A percentile compares a stretch with the other conserved stretches of the same genome.
These are phyloP conservation scores for Gyrodon lividus DNA, from an alignment of 768 basidiomycete genomes.

Conservation along the genomic window DNA sequence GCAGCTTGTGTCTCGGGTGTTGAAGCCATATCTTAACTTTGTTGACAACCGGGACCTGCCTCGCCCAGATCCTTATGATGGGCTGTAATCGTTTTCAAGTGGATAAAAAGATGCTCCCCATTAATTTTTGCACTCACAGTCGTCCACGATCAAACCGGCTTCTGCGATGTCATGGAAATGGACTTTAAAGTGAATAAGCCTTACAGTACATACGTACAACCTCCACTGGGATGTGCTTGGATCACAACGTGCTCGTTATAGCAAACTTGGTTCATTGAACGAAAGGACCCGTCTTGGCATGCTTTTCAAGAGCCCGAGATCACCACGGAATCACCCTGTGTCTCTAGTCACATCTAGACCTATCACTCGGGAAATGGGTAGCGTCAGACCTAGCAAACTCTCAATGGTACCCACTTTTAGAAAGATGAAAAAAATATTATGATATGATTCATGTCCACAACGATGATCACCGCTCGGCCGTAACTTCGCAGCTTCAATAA, in stretches of 20 bases:
- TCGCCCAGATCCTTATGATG: conserved; percentile 31
- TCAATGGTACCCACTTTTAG: conserved; percentile 2
- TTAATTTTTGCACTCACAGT: neutral
- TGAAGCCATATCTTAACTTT: conserved; percentile 18
- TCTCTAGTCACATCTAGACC: too few relatives aligned
- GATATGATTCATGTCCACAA: neutral
- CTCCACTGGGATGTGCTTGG: too few relatives aligned
- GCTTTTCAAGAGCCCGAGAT: neutral
- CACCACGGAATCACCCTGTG: conserved; percentile 2
- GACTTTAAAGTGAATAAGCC: too few relatives aligned
- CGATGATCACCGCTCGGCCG: neutral
- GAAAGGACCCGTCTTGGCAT: neutral
- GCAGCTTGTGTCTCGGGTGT: conserved; percentile 11
- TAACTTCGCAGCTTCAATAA: neutral
- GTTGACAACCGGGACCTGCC: conserved; percentile 28
- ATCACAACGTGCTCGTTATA: neutral
- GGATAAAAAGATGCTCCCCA: too few relatives aligned
- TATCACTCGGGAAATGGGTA: neutral
- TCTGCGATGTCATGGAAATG: neutral
- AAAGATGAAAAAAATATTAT: neutral
- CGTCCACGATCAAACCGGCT: neutral
- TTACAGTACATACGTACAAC: too few relatives aligned
- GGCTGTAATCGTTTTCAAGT: conserved; percentile 17
- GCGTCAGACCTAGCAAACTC: neutral
- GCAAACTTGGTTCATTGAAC: neutral